Evolutionary conservation across 148 eudicot species (phyloP).

Genomic region (Rhododendron williamsianum): DNA sequence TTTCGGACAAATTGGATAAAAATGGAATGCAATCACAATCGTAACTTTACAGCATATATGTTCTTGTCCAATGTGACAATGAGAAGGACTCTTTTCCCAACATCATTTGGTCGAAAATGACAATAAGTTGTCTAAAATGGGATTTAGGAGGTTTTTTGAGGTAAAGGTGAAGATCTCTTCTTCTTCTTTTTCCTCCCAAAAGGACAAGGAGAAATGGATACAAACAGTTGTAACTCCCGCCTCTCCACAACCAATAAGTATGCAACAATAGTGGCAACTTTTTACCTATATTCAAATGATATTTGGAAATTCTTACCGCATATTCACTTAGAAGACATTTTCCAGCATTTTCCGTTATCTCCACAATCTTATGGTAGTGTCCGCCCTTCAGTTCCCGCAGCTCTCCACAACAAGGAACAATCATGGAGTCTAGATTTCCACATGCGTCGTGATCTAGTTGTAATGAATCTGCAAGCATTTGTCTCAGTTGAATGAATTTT

Average conservation of each 20-base stretch:
- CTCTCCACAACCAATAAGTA: neutral
- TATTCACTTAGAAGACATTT: slow-evolving; percentile 78
- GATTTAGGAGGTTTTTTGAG: neutral
- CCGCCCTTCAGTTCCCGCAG: slow-evolving; percentile 77
- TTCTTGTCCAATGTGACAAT: neutral
- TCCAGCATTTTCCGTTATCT: slow-evolving; percentile 87
- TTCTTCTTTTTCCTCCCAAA: no score
- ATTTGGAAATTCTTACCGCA: slow-evolving; percentile 39
- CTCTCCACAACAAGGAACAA: slow-evolving; percentile 84
- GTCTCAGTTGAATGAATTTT: neutral
- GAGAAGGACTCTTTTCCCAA: neutral
- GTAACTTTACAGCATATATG: neutral
- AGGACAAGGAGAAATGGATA: neutral
- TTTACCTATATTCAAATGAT: neutral
- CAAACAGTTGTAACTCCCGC: neutral
- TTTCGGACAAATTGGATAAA: neutral
- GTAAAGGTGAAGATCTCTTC: neutral
- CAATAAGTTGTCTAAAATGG: neutral
- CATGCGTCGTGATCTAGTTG: slow-evolving; percentile 86
- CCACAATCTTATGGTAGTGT: slow-evolving; percentile 73
- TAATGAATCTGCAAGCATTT: slow-evolving; percentile 57
- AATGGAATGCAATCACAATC: neutral
- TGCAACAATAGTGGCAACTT: no score
- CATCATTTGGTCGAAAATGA: neutral
- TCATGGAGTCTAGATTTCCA: slow-evolving; percentile 74